Percentiles rank a stretch among this genome's conserved stretches.
Conservation (phyloP, 2,329 filamentous ascomycete species). For the Chrysoporthe cubensis region DNA sequence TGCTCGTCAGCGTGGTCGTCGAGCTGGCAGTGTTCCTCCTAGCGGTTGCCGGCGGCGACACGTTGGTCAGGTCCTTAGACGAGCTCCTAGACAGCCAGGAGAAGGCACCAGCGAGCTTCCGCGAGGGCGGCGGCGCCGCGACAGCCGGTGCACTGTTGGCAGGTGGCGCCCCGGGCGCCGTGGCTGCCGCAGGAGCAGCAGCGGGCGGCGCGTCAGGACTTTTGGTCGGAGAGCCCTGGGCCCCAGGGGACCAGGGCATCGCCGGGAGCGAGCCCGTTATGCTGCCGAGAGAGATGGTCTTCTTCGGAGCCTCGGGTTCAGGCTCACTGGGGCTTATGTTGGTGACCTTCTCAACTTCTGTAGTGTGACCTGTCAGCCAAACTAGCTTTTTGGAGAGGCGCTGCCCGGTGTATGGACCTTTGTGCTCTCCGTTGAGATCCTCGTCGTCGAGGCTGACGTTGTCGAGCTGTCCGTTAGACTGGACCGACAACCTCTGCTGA, state of each 20-base stretch:
- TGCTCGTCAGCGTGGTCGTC: constrained; percentile 76
- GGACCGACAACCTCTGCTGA: constrained; percentile 46
- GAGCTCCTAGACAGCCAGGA: constrained; percentile 78
- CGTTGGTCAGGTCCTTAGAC: constrained; percentile 59
- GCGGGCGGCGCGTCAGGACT: constrained; percentile 36
- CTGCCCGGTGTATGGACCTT: constrained; percentile 29
- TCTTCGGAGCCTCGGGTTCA: constrained; percentile 47
- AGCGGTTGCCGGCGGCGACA: constrained; percentile 54
- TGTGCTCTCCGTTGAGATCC: constrained; percentile 35
- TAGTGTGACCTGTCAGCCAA: constrained; percentile 17
- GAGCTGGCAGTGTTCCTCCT: constrained; percentile 80
- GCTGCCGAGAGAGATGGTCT: constrained; percentile 68
- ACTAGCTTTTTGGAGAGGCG: constrained; percentile 20
- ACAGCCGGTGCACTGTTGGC: constrained; percentile 39
- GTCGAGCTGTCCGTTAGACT: constrained; percentile 50
- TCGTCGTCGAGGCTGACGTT: constrained; percentile 72
- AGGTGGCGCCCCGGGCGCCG: constrained; percentile 35
- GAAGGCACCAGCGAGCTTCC: constrained; percentile 88
- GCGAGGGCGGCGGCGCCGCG: constrained; percentile 46
- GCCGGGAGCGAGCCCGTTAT: constrained; percentile 74
- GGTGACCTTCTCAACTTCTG: constrained; percentile 34
- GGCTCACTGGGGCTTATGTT: constrained; percentile 43
- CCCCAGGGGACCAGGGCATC: constrained; percentile 71
- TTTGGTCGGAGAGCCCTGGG: constrained; percentile 52
- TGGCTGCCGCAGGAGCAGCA: constrained; percentile 38